Evolutionary conservation across 2,329 filamentous ascomycete species (phyloP), one percentile per base, ranked within the genome.

Genomic region (Pleochaeta shiraiana): DNA sequence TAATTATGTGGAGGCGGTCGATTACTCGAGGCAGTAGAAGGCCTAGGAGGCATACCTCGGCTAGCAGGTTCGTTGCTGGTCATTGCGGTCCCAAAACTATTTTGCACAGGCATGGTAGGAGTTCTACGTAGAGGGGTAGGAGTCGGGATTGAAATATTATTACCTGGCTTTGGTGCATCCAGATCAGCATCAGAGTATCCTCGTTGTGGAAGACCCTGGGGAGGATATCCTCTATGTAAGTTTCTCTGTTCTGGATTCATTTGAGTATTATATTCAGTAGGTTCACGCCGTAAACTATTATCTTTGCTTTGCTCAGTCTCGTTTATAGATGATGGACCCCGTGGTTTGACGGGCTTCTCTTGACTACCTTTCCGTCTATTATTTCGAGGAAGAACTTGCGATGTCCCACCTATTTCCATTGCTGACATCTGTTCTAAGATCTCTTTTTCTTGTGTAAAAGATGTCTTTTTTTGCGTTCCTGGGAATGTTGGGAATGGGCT

Each of bases 1-100:
- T 82, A 82, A 66, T 75, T 75, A 67, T 80, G 76, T 67, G 80
- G 81, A 16, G 80, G 80, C 24, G 78, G 76, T 63, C 80, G 77
- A 66, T 77, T 76, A 16, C 79, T 77, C 37, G 77, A 77, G 3
- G 81, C 77, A 4, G 82, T 84, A 26, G 80, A 78, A 26, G 82
- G 81, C 67, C 82, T 75, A 45, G 76, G 76, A n/a, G 78, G 78
- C 66, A 77, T 73, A 59, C 74, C 76, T 57, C 76, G 76, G 21
- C 77, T 78, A 67, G 73, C 71, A 59, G 75, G 74, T 7, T 75
- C 77, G 68, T 77, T 77, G 61, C n/a, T n/a, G n/a, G n/a, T n/a
- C n/a, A n/a, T n/a, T n/a, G n/a, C n/a, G n/a, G n/a, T n/a, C n/a
- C 45, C 45, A 50, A 21, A 21, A 21, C 45, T 21, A 50, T 50